Evolutionary conservation across 23 red algal species (phyloP).

Genomic region (Gracilaria caudata): DNA sequence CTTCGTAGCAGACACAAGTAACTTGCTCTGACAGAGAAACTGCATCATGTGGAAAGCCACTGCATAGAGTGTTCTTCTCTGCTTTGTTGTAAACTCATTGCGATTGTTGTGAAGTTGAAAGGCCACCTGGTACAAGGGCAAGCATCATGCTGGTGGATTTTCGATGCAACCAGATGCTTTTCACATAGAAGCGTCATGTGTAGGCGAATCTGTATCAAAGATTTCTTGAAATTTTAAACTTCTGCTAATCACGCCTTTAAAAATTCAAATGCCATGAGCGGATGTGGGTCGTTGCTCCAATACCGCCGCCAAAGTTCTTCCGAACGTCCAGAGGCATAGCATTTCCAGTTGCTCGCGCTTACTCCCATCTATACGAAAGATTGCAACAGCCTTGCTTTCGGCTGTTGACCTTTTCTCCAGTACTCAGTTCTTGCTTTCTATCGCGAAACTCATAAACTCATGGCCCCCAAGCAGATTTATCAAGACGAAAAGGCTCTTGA

Average conservation of each 20-base stretch:
- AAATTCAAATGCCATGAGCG: neutral
- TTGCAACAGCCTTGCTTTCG: too few relatives aligned
- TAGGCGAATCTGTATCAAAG: too few relatives aligned
- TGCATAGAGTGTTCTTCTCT: neutral
- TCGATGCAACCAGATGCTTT: too few relatives aligned
- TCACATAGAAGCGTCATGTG: too few relatives aligned
- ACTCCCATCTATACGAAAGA: too few relatives aligned
- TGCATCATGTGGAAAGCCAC: neutral
- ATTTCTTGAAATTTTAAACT: neutral
- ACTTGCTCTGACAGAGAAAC: neutral
- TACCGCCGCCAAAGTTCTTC: too few relatives aligned
- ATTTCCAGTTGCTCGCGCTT: too few relatives aligned
- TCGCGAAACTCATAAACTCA: neutral
- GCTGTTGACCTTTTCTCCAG: neutral
- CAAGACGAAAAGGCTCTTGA: conserved; percentile 37
- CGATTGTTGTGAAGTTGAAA: too few relatives aligned
- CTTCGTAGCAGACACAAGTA: conserved; percentile 14
- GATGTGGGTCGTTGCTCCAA: neutral
- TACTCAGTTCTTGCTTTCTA: neutral
- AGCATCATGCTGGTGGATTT: too few relatives aligned
- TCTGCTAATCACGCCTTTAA: conserved; percentile 27
- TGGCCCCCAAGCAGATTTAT: conserved; percentile 45
- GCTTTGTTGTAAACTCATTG: neutral
- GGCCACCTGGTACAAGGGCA: too few relatives aligned
- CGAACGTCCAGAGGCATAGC: too few relatives aligned